Evolutionary conservation across 164 flowering plant genomes (phyloP).

Genomic region (Dillenia suffruticosa): DNA sequence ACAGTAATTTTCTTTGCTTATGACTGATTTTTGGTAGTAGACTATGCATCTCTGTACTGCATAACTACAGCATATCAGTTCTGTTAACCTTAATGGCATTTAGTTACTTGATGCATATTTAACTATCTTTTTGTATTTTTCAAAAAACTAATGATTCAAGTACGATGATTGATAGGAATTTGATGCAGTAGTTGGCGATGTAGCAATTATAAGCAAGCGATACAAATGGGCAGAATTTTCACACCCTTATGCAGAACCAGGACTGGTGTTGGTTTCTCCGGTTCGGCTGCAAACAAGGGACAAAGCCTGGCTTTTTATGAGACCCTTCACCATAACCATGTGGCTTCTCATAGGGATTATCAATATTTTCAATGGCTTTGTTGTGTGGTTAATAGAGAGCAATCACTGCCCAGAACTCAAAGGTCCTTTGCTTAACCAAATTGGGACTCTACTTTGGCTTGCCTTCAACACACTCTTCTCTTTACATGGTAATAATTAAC

Average conservation of each 20-base stretch:
- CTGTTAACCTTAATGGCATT: no score
- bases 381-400: not conserved
- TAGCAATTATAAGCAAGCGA: slow-evolving; percentile 22
- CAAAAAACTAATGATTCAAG: not conserved
- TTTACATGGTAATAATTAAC: not conserved
- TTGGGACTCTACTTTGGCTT: not conserved
- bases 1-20: no score
- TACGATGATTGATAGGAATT: slow-evolving; percentile 2
- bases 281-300: not conserved
- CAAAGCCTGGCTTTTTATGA: slow-evolving; percentile 26
- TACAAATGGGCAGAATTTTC: slow-evolving; percentile 32
- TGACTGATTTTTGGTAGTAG: no score
- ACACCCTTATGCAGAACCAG: slow-evolving; percentile 34
- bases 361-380: not conserved
- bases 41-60: no score
- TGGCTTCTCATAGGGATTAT: not conserved
- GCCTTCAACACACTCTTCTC: not conserved
- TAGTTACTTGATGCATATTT: no score
- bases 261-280: slow-evolving; percentile 27
- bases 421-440: not conserved
- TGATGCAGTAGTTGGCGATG: slow-evolving; percentile 43
- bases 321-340: slow-evolving; percentile 23
- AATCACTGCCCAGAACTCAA: not conserved
- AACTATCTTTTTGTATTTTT: no score
- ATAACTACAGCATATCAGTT: no score